Conservation (phyloP, 441 rosid genomes). For the Monsonia emarginata region DNA sequence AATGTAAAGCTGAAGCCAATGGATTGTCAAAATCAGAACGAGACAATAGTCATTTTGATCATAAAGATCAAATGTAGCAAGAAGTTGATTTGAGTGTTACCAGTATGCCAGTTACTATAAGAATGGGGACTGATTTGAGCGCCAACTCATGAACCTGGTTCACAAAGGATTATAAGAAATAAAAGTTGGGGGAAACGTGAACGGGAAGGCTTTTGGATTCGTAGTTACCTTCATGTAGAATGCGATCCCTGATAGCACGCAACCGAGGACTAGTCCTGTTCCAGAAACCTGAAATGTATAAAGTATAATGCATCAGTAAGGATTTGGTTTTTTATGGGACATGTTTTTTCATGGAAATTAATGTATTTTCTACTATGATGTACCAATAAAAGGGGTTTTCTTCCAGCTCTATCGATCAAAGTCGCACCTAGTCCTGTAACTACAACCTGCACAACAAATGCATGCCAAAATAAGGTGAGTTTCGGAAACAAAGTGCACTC, state of each 20-base stretch:
- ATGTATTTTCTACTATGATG: background rate
- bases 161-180: background rate
- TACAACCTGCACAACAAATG: constrained; percentile 17
- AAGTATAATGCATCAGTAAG: background rate
- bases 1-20: constrained; percentile 33
- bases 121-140: constrained; percentile 49
- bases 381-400: constrained; percentile 52
- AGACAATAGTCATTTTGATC: background rate
- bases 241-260: constrained; percentile 18
- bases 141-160: constrained; percentile 33
- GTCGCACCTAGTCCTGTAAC: constrained; percentile 30
- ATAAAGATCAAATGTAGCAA: no score
- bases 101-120: constrained; percentile 67
- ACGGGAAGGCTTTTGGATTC: background rate
- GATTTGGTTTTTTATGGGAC: background rate
- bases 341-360: background rate
- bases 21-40: background rate
- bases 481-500: background rate
- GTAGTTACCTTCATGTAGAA: constrained; percentile 44
- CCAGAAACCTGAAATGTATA: constrained; percentile 34
- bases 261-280: background rate
- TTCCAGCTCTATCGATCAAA: constrained; percentile 46
- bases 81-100: constrained; percentile 34
- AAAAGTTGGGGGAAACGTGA: background rate
- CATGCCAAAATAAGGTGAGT: background rate